Percentiles rank a stretch among this genome's conserved stretches.
phyloP scores from a whole-genome alignment of 1,139 yeast species.

The Nakaseomyces nivariensis region DNA sequence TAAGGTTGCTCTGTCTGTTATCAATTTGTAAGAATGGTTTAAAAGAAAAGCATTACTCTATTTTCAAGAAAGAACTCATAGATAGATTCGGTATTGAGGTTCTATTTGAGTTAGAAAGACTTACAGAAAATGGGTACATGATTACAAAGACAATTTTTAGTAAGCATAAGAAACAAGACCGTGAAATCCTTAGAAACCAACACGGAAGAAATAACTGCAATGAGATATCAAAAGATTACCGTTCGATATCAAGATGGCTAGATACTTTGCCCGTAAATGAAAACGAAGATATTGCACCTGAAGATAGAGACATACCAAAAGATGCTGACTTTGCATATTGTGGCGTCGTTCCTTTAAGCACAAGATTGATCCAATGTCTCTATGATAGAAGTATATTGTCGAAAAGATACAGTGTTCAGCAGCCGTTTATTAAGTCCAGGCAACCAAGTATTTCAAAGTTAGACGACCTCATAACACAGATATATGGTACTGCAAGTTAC shows the following conservation, averaged over 20 bases:
- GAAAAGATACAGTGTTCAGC: constrained; percentile 22
- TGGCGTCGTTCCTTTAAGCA: constrained; percentile 27
- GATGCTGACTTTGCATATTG: constrained; percentile 28
- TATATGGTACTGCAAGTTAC: constrained; percentile 15
- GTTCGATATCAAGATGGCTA: constrained; percentile 18
- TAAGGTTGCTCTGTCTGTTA: constrained; percentile 20
- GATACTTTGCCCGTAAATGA: constrained; percentile 21
- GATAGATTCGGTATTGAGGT: constrained; percentile 25
- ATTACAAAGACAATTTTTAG: constrained; percentile 11
- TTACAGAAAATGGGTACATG: constrained; percentile 17
- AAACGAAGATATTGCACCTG: constrained; percentile 9
- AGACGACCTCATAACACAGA: constrained; percentile 18
- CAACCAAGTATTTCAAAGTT: constrained; percentile 18
- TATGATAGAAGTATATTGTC: constrained; percentile 23
- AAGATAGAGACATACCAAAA: constrained; percentile 9
- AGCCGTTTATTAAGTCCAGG: constrained; percentile 25
- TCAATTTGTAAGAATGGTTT: constrained; percentile 22
- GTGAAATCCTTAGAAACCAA: neutral
- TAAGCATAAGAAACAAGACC: constrained; percentile 5
- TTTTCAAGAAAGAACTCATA: constrained; percentile 19
- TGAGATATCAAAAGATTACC: constrained; percentile 14
- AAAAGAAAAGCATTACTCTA: constrained; percentile 22
- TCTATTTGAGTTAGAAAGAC: constrained; percentile 19
- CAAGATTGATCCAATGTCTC: constrained; percentile 23
- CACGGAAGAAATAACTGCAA: neutral